phyloP scores from a whole-genome alignment of 73 alveolate species.

The Tetrahymena malaccensis region DNA sequence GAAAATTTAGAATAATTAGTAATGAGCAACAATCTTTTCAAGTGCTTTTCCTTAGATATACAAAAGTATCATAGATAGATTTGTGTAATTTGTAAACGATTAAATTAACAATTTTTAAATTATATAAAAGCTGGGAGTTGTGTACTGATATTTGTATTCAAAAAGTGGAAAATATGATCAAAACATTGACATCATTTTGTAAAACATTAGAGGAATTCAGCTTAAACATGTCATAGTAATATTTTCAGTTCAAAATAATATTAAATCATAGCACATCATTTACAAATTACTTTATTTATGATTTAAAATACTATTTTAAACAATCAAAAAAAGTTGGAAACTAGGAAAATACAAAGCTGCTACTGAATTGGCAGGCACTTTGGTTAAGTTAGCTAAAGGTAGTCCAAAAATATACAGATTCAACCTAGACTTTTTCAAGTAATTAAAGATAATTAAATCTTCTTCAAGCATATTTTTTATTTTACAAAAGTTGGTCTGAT shows the following conservation, averaged over 20 bases:
- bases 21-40: background rate
- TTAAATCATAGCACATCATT: background rate
- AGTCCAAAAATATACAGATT: background rate
- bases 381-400: background rate
- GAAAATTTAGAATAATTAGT: background rate
- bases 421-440: background rate
- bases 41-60: background rate
- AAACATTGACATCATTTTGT: background rate
- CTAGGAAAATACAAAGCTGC: background rate
- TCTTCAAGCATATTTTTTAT: background rate
- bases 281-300: too few species aligned
- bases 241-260: background rate
- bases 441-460: too few species aligned
- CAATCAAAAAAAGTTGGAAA: background rate
- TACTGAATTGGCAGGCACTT: background rate
- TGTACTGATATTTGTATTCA: background rate
- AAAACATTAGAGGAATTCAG: background rate
- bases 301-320: too few species aligned
- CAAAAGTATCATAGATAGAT: background rate
- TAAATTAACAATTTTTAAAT: too few species aligned
- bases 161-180: background rate
- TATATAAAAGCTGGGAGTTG: background rate
- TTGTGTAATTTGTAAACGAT: background rate
- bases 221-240: background rate
- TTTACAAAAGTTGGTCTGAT: background rate